These are phyloP conservation scores for Peltaster fructicola DNA, from an alignment of 2,329 filamentous ascomycete genomes.

Conservation along the genomic window DNA sequence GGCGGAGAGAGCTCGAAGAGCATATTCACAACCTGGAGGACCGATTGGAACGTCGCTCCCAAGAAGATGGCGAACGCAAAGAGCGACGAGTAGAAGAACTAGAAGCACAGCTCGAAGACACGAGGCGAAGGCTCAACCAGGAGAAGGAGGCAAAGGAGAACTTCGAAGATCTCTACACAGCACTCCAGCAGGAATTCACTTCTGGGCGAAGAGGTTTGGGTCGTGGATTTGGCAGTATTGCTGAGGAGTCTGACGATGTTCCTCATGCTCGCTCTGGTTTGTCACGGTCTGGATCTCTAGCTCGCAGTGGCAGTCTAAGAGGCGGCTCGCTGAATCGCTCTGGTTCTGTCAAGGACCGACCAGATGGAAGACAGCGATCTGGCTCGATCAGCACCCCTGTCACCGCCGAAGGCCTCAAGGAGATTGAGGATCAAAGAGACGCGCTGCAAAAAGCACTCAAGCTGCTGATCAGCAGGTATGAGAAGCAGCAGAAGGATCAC, in stretches of 20 bases:
- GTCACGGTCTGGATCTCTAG: slow-evolving; percentile 39
- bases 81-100: slow-evolving; percentile 56
- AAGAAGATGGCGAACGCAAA: slow-evolving; percentile 16
- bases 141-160: slow-evolving; percentile 80
- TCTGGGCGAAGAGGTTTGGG: no score
- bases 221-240: slow-evolving; percentile 44
- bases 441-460: slow-evolving; percentile 77
- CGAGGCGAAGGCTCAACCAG: slow-evolving; percentile 63
- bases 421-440: slow-evolving; percentile 85
- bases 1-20: slow-evolving; percentile 58
- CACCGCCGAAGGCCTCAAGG: slow-evolving; percentile 60
- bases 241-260: slow-evolving; percentile 35
- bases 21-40: slow-evolving; percentile 72
- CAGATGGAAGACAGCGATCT: slow-evolving; percentile 23
- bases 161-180: slow-evolving; percentile 78
- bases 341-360: slow-evolving; percentile 22
- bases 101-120: slow-evolving; percentile 63
- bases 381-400: slow-evolving; percentile 23
- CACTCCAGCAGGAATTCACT: slow-evolving; percentile 23
- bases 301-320: slow-evolving; percentile 29
- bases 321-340: slow-evolving; percentile 14
- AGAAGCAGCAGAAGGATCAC: slow-evolving; percentile 67
- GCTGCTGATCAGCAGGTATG: slow-evolving; percentile 69
- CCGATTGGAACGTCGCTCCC: slow-evolving; percentile 47
- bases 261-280: slow-evolving; percentile 20